Conservation (phyloP, 83 land plant species). For the Diphasiastrum complanatum region DNA sequence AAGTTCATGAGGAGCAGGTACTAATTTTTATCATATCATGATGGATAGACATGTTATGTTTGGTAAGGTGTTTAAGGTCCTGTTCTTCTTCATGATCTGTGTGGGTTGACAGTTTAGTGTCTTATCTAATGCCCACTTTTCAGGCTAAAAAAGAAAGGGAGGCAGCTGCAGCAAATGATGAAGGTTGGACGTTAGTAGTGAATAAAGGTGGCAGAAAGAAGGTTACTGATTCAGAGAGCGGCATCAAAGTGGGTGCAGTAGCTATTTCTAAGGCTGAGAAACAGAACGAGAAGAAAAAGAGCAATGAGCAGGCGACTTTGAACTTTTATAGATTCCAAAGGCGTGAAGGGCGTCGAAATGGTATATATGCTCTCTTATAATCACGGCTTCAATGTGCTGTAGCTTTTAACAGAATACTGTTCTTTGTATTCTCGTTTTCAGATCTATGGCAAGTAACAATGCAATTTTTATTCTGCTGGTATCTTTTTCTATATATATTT, state of each 20-base stretch:
- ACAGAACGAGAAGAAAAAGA: conserved; percentile 48
- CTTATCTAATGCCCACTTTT: no score
- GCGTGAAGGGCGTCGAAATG: conserved; percentile 77
- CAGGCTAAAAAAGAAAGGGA: conserved; percentile 72
- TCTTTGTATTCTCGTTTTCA: neutral
- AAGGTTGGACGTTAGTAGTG: conserved; percentile 91
- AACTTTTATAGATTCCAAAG: conserved; percentile 87
- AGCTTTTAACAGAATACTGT: neutral
- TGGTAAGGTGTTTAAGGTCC: no score
- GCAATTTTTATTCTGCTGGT: neutral
- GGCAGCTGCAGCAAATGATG: conserved; percentile 62
- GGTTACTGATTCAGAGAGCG: conserved; percentile 73
- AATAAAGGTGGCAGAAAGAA: conserved; percentile 89
- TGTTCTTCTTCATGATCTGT: no score
- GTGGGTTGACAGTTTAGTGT: no score
- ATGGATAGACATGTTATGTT: no score
- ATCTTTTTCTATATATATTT: neutral
- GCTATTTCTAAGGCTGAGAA: conserved; percentile 49
- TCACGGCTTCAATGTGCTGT: conserved; percentile 2
- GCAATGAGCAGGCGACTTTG: conserved; percentile 39
- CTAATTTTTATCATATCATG: no score
- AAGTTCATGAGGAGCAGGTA: no score
- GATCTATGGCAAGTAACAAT: neutral
- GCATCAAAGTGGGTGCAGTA: conserved; percentile 77
- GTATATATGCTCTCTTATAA: conserved; percentile 37